A percentile compares a stretch with the other conserved stretches of the same genome.
These are phyloP conservation scores for Fusarium sp. DNA, from an alignment of 2,329 filamentous ascomycete species.

Conservation along the genomic window DNA sequence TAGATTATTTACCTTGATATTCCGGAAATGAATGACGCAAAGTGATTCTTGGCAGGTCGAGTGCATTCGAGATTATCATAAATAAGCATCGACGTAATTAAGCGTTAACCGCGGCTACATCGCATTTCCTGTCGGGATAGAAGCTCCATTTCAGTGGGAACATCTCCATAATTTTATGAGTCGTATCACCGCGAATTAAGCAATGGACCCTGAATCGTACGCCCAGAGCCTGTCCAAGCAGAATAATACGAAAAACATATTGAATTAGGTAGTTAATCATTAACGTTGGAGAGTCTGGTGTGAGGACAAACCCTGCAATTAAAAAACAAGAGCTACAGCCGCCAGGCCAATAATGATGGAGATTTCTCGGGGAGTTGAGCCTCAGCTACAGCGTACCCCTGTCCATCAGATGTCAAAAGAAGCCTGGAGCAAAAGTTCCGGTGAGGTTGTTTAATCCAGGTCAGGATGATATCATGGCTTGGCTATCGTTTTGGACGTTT, in stretches of 20 bases:
- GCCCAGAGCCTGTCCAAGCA: not conserved
- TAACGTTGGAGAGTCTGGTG: not conserved
- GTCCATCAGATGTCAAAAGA: slow-evolving; percentile 2
- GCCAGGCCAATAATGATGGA: slow-evolving; percentile 10
- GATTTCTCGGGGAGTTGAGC: slow-evolving; percentile 20
- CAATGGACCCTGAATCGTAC: not conserved
- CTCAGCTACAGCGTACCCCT: slow-evolving; percentile 21
- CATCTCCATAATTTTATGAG: slow-evolving; percentile 12
- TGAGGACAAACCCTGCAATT: slow-evolving; percentile 10
- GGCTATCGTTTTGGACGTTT: not conserved
- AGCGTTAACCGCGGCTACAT: slow-evolving; percentile 14
- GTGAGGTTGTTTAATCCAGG: not conserved
- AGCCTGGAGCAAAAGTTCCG: slow-evolving; percentile 30
- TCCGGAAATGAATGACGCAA: not conserved
- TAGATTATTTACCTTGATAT: not conserved
- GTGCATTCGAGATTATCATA: not conserved
- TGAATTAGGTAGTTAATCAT: not conserved
- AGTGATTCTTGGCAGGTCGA: not conserved
- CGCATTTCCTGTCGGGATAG: not conserved
- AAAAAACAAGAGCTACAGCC: not conserved
- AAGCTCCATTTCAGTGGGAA: slow-evolving; percentile 15
- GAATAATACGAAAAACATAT: not conserved
- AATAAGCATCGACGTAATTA: not conserved
- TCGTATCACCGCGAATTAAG: not conserved
- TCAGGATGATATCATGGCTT: slow-evolving; percentile 20